Percentiles rank a stretch among this genome's conserved stretches.
Conservation (phyloP, 1,284 basidiomycete species). For the Gomphus bonarii region DNA sequence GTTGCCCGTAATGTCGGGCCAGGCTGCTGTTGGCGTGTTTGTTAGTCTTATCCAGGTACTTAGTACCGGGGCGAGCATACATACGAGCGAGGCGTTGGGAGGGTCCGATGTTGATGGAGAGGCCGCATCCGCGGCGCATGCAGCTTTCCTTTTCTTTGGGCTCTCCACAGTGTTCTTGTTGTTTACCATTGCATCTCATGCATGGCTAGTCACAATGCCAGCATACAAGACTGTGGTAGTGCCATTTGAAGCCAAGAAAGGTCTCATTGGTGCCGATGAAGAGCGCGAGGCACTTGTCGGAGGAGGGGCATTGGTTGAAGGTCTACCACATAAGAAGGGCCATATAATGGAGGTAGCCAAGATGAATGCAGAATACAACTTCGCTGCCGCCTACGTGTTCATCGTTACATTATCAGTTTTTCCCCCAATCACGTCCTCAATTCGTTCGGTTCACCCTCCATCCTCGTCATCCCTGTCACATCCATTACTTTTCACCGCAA, state of each 20-base stretch:
- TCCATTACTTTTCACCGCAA: constrained; percentile 56
- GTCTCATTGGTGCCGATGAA: constrained; percentile 8
- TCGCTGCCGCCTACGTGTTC: constrained; percentile 70
- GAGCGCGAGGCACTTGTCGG: constrained; percentile 10
- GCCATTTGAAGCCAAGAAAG: constrained; percentile 26
- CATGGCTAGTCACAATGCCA: constrained; percentile 46
- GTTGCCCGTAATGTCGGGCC: constrained; percentile 64
- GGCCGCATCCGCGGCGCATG: constrained; percentile 38
- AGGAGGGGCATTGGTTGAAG: constrained; percentile 14
- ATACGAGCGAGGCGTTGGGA: constrained; percentile 17
- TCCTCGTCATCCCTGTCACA: constrained; percentile 25
- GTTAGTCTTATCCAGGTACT: constrained; percentile 64
- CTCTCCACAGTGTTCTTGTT: constrained; percentile 58
- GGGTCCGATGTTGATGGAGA: constrained; percentile 23
- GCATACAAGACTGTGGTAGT: constrained; percentile 44
- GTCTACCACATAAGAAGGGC: constrained; percentile 20
- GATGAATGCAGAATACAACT: constrained; percentile 57
- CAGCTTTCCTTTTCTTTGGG: constrained; percentile 64
- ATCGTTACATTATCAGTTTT: constrained; percentile 74
- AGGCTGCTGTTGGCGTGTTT: constrained; percentile 66
- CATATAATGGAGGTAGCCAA: constrained; percentile 46
- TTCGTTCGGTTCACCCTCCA: constrained; percentile 49
- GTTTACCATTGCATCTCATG: constrained; percentile 38
- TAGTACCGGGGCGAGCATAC: constrained; percentile 46
- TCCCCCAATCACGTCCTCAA: constrained; percentile 74